Evolutionary conservation across 495 filamentous ascomycete genomes (phyloP).

Genomic region (Tetracladium marchalianum): DNA sequence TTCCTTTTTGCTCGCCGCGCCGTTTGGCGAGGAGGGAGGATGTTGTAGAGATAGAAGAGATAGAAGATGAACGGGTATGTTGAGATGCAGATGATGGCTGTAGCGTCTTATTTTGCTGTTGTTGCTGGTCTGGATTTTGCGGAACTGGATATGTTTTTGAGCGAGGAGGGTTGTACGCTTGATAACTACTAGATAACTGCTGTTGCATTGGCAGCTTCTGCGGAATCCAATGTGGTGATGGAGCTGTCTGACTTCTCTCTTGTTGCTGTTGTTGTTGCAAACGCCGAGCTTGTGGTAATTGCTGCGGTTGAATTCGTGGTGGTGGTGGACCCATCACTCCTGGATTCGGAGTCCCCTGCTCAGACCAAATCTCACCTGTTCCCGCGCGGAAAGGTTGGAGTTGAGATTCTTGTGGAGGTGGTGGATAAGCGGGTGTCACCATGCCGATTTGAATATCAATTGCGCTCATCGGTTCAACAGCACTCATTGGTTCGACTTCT

Average conservation of each 20-base stretch:
- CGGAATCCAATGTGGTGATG: slow-evolving; percentile 1
- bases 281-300: neutral
- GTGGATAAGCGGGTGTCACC: neutral
- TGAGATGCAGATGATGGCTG: slow-evolving; percentile 6
- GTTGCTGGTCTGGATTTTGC: slow-evolving; percentile 12
- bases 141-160: slow-evolving; percentile 8
- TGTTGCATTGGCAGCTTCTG: slow-evolving; percentile 1
- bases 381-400: neutral
- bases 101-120: slow-evolving; percentile 9
- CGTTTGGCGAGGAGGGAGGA: slow-evolving; percentile 38
- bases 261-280: neutral
- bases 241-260: slow-evolving; percentile 6
- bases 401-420: neutral
- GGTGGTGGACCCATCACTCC: neutral
- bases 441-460: neutral
- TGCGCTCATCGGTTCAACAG: too few relatives aligned
- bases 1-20: slow-evolving; percentile 34
- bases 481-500: too few relatives aligned
- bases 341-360: slow-evolving; percentile 1
- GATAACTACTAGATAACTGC: slow-evolving; percentile 2
- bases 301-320: slow-evolving; percentile 4
- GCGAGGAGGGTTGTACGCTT: slow-evolving; percentile 11
- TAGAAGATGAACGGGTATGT: slow-evolving; percentile 3
- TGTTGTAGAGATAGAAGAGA: slow-evolving; percentile 13
- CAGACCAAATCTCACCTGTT: neutral